phyloP scores from a whole-genome alignment of 352 stramenopile genomes.

The Phytophthora palmivora region DNA sequence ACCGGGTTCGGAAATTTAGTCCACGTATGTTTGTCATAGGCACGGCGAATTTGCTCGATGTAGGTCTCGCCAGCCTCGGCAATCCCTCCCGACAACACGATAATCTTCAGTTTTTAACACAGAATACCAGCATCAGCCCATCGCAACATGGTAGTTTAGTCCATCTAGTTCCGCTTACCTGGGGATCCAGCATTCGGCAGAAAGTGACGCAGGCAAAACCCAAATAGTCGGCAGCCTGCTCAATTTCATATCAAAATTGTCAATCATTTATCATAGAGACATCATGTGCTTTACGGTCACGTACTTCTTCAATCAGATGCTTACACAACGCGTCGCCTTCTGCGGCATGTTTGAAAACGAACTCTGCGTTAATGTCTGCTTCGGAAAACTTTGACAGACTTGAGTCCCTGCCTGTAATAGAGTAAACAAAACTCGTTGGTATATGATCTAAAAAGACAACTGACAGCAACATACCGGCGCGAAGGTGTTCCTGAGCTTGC shows the following conservation, averaged over 20 bases:
- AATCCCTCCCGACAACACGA: constrained; percentile 80
- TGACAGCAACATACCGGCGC: constrained; percentile 43
- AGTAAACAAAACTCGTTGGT: neutral
- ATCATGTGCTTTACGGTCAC: neutral
- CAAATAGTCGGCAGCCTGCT: constrained; percentile 79
- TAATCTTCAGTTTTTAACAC: constrained; percentile 51
- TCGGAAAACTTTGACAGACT: constrained; percentile 48
- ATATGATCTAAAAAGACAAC: neutral
- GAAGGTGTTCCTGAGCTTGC: constrained; percentile 70
- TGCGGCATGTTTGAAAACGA: constrained; percentile 74
- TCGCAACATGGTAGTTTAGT: neutral
- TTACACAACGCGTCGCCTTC: constrained; percentile 76
- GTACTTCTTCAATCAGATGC: constrained; percentile 73
- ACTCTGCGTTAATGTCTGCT: constrained; percentile 69
- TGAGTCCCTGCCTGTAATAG: constrained; percentile 49
- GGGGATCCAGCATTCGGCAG: constrained; percentile 73
- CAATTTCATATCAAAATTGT: constrained; percentile 12
- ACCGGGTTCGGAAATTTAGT: constrained; percentile 76
- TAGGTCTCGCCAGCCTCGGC: constrained; percentile 77
- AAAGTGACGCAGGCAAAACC: constrained; percentile 87
- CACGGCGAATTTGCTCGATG: constrained; percentile 64
- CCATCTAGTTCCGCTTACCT: constrained; percentile 44
- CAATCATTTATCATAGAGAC: neutral
- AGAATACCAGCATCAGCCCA: neutral
- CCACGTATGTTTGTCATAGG: constrained; percentile 80